These are phyloP conservation scores for Pezizomycotina sp. DNA, from an alignment of 2,329 filamentous ascomycete genomes.

Conservation along the genomic window DNA sequence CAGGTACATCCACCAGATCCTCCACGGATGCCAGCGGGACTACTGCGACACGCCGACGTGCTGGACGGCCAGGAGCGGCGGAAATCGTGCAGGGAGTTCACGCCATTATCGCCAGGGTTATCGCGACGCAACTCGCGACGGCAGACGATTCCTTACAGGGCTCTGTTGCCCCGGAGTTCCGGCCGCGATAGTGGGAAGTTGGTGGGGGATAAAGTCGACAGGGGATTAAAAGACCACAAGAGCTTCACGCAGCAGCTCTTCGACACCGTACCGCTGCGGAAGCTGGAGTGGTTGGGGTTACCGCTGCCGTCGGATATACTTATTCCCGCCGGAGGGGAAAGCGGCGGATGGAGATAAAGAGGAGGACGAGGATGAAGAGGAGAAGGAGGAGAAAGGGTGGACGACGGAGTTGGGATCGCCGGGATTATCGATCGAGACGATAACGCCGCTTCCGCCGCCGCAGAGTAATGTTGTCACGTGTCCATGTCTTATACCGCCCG, in stretches of 20 bases:
- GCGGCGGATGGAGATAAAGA: background rate
- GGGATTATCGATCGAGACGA: background rate
- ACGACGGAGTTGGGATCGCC: background rate
- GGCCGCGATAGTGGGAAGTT: constrained; percentile 15
- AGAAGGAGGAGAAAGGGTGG: background rate
- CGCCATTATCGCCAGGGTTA: constrained; percentile 63
- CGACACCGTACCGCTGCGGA: constrained; percentile 49
- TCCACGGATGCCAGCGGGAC: constrained; percentile 56
- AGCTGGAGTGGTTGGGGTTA: constrained; percentile 47
- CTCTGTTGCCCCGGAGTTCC: constrained; percentile 43
- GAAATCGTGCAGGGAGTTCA: constrained; percentile 60
- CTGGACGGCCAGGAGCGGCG: constrained; percentile 49
- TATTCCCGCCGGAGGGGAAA: constrained; percentile 1
- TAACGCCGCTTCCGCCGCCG: background rate
- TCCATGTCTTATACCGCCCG: constrained; percentile 1
- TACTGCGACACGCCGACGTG: constrained; percentile 62
- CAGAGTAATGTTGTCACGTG: background rate
- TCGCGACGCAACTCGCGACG: constrained; percentile 65
- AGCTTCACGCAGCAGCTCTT: constrained; percentile 48
- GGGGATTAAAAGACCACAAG: constrained; percentile 38
- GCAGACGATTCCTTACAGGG: constrained; percentile 58
- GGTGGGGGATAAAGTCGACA: constrained; percentile 20
- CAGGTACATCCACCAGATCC: constrained; percentile 67
- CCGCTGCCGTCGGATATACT: constrained; percentile 19
- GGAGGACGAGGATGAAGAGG: constrained; percentile 3